phyloP scores from a whole-genome alignment of 2,329 filamentous ascomycete genomes.

The Lasiodiplodia hormozganensis region DNA sequence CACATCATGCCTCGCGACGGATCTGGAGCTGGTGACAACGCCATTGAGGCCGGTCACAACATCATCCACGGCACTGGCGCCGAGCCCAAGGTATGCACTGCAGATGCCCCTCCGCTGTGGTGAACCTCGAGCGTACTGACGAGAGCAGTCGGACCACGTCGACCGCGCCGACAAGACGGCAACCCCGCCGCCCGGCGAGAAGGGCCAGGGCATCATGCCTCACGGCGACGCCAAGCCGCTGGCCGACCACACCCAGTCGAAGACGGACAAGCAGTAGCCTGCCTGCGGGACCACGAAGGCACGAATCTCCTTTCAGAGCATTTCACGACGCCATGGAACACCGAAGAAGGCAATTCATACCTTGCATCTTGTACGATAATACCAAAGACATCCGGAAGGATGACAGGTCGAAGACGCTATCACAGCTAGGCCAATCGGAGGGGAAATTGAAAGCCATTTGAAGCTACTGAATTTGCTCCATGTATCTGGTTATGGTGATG shows the following conservation, averaged over 20 bases:
- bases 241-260: background rate
- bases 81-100: background rate
- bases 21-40: conserved; percentile 58
- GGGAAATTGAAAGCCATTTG: background rate
- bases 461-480: background rate
- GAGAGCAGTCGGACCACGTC: conserved; percentile 9
- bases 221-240: background rate
- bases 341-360: background rate
- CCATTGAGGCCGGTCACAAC: conserved; percentile 50
- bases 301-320: background rate
- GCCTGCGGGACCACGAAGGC: background rate
- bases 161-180: conserved; percentile 28
- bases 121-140: background rate
- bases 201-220: conserved; percentile 12
- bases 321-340: background rate
- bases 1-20: conserved; percentile 58
- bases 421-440: background rate
- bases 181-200: conserved; percentile 17
- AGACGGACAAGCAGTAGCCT: background rate
- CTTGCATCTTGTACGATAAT: background rate
- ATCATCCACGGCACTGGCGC: conserved; percentile 55
- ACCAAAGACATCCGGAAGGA: background rate
- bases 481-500: background rate
- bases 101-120: background rate
- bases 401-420: background rate